These are phyloP conservation scores for Didymella sp. DNA, from an alignment of 2,329 filamentous ascomycete genomes.

Conservation along the genomic window DNA sequence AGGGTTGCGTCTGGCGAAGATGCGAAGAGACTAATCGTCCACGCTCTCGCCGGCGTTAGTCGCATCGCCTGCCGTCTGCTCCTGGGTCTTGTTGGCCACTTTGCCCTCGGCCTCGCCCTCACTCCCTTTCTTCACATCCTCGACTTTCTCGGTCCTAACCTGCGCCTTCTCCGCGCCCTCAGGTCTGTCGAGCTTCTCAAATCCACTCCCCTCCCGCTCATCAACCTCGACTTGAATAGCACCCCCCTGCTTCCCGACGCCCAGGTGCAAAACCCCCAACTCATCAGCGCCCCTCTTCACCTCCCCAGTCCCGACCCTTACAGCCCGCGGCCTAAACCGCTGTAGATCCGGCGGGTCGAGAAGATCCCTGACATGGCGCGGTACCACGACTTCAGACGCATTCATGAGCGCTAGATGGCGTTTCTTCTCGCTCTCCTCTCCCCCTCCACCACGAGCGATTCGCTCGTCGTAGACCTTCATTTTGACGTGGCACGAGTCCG, in stretches of 20 bases:
- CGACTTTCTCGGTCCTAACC: not conserved
- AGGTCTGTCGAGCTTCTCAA: not conserved
- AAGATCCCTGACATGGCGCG: constrained; percentile 75
- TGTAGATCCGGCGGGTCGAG: constrained; percentile 70
- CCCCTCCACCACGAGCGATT: constrained; percentile 54
- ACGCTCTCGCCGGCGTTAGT: not conserved
- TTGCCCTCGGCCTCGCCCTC: not conserved
- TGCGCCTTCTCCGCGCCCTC: not conserved
- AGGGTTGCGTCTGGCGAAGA: too few relatives aligned
- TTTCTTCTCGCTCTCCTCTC: constrained; percentile 60
- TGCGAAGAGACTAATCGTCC: not conserved
- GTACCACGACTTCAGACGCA: constrained; percentile 86
- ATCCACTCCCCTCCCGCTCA: not conserved
- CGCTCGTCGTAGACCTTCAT: constrained; percentile 60
- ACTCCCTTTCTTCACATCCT: not conserved
- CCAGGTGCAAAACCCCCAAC: not conserved
- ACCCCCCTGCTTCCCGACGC: not conserved
- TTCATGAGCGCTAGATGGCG: constrained; percentile 75
- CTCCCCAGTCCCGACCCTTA: not conserved
- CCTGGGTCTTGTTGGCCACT: not conserved
- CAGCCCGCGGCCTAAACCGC: constrained; percentile 53
- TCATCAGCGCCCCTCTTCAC: not conserved
- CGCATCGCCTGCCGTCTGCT: not conserved
- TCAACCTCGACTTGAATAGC: not conserved
- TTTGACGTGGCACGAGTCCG: constrained; percentile 69